These are phyloP conservation scores for Acanthamoeba triangularis DNA, from an alignment of 208 protist species.

Conservation along the genomic window DNA sequence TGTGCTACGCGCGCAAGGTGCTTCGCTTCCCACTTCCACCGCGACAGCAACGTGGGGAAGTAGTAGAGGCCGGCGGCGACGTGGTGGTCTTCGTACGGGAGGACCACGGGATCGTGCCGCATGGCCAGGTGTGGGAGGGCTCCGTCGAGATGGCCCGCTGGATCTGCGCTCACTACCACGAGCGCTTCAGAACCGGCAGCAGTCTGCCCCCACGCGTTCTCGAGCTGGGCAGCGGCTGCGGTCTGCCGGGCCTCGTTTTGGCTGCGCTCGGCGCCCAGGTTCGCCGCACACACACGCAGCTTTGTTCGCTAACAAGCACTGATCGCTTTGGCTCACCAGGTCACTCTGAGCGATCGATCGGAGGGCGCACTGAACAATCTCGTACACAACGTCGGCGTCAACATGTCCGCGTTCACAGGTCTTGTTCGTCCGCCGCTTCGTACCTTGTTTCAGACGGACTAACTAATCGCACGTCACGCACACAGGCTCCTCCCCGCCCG, in stretches of 20 bases:
- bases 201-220: not conserved
- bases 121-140: constrained; percentile 31
- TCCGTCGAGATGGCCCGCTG: not conserved
- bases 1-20: too few relatives aligned
- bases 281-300: not conserved
- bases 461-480: not conserved
- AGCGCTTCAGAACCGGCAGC: not conserved
- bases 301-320: not conserved
- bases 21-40: too few relatives aligned
- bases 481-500: not conserved
- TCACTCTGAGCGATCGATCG: not conserved
- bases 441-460: not conserved
- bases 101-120: constrained; percentile 26
- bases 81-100: not conserved
- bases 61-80: too few relatives aligned
- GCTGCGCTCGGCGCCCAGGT: not conserved
- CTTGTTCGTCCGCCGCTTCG: not conserved
- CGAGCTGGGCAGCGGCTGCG: constrained; percentile 45
- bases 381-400: constrained; percentile 4
- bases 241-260: constrained; percentile 18
- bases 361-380: not conserved
- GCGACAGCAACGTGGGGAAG: too few relatives aligned
- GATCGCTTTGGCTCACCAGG: not conserved
- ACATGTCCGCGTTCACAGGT: not conserved
- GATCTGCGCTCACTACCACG: not conserved